Evolutionary conservation across 345 rosid genomes (phyloP).

Genomic region (Eucalyptus pumila): DNA sequence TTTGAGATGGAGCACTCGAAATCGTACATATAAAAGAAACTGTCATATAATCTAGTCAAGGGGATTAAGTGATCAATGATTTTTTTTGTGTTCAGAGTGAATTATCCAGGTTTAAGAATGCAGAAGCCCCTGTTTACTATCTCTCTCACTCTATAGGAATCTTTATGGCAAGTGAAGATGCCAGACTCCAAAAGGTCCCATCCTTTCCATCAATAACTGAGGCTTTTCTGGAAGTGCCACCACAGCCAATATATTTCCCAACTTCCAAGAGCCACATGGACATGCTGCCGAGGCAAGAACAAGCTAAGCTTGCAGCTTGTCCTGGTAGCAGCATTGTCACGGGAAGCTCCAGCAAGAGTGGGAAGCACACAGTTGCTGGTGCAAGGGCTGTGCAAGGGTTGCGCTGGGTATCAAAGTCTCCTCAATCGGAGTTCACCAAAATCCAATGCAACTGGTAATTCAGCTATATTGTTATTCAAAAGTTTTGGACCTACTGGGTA

Average conservation of each 20-base stretch:
- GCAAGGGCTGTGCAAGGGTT: background rate
- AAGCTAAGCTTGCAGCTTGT: background rate
- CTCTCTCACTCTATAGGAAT: background rate
- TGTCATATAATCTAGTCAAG: background rate
- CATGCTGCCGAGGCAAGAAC: background rate
- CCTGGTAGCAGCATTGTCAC: background rate
- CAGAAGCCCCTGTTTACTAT: background rate
- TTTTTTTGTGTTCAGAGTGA: background rate
- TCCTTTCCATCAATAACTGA: constrained; percentile 10
- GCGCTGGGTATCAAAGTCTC: background rate
- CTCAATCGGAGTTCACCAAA: background rate
- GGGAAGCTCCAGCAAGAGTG: background rate
- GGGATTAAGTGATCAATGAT: background rate
- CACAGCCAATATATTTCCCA: constrained; percentile 5
- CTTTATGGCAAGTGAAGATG: background rate
- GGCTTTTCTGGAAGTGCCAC: constrained; percentile 7
- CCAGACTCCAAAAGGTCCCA: constrained; percentile 5
- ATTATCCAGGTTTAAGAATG: background rate
- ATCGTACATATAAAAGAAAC: background rate
- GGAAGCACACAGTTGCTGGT: background rate
- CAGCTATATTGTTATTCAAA: background rate
- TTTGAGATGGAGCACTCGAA: background rate
- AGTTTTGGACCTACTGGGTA: background rate
- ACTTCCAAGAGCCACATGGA: constrained; percentile 2
- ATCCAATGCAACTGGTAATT: background rate